These are phyloP conservation scores for Knufia fluminis DNA, from an alignment of 2,329 filamentous ascomycete species.

Conservation along the genomic window DNA sequence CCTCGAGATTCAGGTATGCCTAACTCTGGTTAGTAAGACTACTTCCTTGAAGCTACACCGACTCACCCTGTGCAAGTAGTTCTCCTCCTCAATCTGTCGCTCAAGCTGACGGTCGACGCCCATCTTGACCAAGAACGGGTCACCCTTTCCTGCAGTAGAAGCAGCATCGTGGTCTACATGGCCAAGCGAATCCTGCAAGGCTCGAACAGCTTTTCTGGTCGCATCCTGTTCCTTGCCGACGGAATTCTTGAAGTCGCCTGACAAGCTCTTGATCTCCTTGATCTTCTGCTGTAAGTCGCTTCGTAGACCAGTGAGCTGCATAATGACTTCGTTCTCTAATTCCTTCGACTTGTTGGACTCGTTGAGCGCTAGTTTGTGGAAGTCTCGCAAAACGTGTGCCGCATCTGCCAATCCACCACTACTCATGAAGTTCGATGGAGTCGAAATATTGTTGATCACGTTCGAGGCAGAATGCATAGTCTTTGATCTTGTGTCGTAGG, in stretches of 20 bases:
- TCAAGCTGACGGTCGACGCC: slow-evolving; percentile 84
- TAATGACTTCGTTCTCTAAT: slow-evolving; percentile 84
- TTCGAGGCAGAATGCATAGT: slow-evolving; percentile 73
- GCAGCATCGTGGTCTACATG: slow-evolving; percentile 70
- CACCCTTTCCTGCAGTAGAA: slow-evolving; percentile 70
- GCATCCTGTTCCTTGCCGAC: slow-evolving; percentile 90
- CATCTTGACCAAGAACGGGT: slow-evolving; percentile 80
- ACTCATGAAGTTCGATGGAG: slow-evolving; percentile 66
- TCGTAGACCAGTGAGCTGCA: slow-evolving; percentile 73
- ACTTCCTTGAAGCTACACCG: not conserved
- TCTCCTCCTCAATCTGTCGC: slow-evolving; percentile 90
- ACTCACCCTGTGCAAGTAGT: slow-evolving; percentile 81
- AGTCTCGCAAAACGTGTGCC: slow-evolving; percentile 66
- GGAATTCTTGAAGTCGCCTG: slow-evolving; percentile 92
- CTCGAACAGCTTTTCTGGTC: slow-evolving; percentile 68
- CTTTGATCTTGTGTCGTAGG: slow-evolving; percentile 80
- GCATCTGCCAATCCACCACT: slow-evolving; percentile 84
- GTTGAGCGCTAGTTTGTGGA: slow-evolving; percentile 68
- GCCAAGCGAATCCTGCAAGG: slow-evolving; percentile 72
- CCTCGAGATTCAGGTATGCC: slow-evolving; percentile 91
- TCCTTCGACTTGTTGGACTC: slow-evolving; percentile 85
- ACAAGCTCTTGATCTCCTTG: slow-evolving; percentile 92
- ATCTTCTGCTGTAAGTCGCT: slow-evolving; percentile 91
- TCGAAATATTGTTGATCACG: slow-evolving; percentile 67
- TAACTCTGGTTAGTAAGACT: slow-evolving; percentile 32